Evolutionary conservation across 441 rosid species (phyloP), one percentile per base, ranked within the genome.

Genomic region (Cnidoscolus chayamansa): DNA sequence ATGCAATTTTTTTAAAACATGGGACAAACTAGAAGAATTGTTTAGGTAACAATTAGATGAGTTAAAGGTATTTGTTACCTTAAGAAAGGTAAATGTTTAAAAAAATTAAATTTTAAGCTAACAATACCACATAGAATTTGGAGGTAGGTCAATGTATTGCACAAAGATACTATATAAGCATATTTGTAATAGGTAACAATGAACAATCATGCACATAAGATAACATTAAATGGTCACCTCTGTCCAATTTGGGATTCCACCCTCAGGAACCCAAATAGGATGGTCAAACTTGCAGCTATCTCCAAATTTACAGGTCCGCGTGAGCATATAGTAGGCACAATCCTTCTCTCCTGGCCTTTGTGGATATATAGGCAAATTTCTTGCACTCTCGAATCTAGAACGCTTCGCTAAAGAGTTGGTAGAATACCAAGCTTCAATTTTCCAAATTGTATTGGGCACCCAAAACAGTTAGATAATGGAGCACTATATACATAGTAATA

Each of bases 201-300:
- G 25, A 25, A 25, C 25, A 67, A 77, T 75, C 40, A 82, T 71
- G 81, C 81, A 84, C 74, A 73, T 79, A 82, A 76, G 32, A 80
- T 82, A 81, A 84, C 72, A 84, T 80, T 84, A 87, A 85, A 84
- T 80, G 76, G 84, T 94, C 98, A 94, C 98, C 98, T 94, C 98
- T 94, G 90, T 94, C 98, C 97, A 94, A 90, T 90, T 93, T 85
- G 97, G 97, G 88, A 94, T 94, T 86, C 98, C 98, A 78, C 97
- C 98, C 76, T 89, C 98, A 30, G 98, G 97, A 90, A 94, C 98
- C 98, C 98, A 92, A 92, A 90, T 72, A 84, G 98, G 98, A 89
- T 94, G 98, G 87, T 94, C 97, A 90, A 90, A 94, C 88, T 83
- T 94, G 97, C 98, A 92, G 95, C 83, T 87, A 72, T 85, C 91